Evolutionary conservation across 805 yeast genomes (phyloP).

Genomic region (Kodamaea neixiangensis): DNA sequence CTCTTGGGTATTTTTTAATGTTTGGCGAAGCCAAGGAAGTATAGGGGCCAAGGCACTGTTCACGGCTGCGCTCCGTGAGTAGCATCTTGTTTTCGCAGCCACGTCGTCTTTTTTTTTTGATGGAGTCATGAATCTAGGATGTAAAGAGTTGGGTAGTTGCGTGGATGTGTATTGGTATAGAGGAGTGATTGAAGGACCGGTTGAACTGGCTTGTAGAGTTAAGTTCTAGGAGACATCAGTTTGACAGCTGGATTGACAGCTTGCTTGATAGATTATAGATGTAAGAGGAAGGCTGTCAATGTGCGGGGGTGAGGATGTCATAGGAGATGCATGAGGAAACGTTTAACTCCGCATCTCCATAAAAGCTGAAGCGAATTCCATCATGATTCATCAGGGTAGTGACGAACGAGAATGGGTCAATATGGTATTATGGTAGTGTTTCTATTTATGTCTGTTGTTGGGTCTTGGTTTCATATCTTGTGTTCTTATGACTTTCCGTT

Average conservation of each 20-base stretch:
- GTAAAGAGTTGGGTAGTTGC: neutral
- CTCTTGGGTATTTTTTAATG: neutral
- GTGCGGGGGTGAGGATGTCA: neutral
- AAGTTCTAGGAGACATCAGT: neutral
- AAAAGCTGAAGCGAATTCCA: neutral
- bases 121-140: neutral
- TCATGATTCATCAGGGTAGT: neutral
- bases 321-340: neutral
- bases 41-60: neutral
- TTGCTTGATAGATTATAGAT: neutral
- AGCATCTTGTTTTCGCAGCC: neutral
- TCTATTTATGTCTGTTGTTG: too few relatives aligned
- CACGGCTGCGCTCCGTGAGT: neutral
- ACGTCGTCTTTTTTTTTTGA: neutral
- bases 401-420: neutral
- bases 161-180: neutral
- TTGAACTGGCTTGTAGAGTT: neutral
- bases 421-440: too few relatives aligned
- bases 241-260: neutral
- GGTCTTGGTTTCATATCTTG: too few relatives aligned
- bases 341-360: neutral
- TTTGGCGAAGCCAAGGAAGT: neutral
- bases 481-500: too few relatives aligned
- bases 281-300: neutral
- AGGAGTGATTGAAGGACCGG: neutral